Conservation (phyloP, 2,329 filamentous ascomycete species). For the Lasiodiplodia sp. region DNA sequence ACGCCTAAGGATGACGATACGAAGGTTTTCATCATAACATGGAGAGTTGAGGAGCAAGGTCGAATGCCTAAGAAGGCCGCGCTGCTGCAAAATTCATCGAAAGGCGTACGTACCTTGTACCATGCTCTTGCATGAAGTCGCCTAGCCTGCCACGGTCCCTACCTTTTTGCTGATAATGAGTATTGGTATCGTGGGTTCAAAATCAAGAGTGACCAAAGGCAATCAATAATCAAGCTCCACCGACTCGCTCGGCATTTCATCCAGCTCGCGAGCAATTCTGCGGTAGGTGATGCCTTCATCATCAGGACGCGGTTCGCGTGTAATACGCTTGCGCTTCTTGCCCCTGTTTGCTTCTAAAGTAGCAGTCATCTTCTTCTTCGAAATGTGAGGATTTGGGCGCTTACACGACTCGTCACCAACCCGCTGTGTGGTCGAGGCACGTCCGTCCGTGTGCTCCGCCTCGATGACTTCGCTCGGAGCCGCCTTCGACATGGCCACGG, state of each 20-base stretch:
- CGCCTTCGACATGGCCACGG: no score
- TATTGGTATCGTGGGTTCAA: not conserved
- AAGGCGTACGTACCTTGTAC: slow-evolving; percentile 19
- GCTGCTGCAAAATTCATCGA: not conserved
- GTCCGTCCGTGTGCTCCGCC: not conserved
- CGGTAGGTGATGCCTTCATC: slow-evolving; percentile 34
- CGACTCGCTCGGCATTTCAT: slow-evolving; percentile 43
- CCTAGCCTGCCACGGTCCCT: not conserved
- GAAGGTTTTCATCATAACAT: slow-evolving; percentile 79
- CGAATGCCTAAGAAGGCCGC: no score
- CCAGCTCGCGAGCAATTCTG: slow-evolving; percentile 34
- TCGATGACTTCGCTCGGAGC: not conserved
- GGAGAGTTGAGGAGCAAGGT: not conserved
- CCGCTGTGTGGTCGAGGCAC: not conserved
- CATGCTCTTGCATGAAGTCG: not conserved
- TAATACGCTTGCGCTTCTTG: slow-evolving; percentile 47
- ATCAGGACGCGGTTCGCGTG: slow-evolving; percentile 39
- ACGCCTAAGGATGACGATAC: slow-evolving; percentile 99
- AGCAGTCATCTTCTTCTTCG: slow-evolving; percentile 29
- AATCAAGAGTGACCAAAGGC: no score
- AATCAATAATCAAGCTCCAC: slow-evolving; percentile 59
- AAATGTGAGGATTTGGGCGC: not conserved
- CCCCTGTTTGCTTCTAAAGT: slow-evolving; percentile 37
- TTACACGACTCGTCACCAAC: not conserved
- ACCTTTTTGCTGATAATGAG: not conserved